Evolutionary conservation across 345 rosid genomes (phyloP), one percentile per base, ranked within the genome.

Genomic region (Clarkia xantiana): DNA sequence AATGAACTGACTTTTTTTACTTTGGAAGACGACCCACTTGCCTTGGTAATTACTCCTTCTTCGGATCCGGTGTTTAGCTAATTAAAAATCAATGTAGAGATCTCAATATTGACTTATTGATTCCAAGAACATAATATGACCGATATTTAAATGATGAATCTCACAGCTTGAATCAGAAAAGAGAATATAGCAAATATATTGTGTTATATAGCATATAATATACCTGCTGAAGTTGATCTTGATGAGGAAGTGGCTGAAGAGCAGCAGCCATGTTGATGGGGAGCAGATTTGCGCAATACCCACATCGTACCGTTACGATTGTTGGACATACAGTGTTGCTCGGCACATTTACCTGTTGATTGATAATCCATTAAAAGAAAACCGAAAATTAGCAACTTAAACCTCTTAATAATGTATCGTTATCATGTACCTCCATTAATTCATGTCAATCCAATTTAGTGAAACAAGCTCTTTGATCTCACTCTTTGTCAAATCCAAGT

Each of bases 241-340:
- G 93, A 56, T 47, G 58, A 51, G 86, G 81, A 66, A 54, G 14
- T 47, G 80, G 48, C 56, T 77, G 89, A 62, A 73, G 68, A 38
- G 84, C 71, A 68, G 62, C 77, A 51, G 76, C 96, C 82, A 78
- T 78, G 77, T 71, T 81, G 44, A 91, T 87, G 38, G 89, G 73
- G 41, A 91, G 80, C 72, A 86, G 54, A 76, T 84, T 91, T 54
- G 85, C 74, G 56, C 98, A 91, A 55, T 86, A 82, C 59, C 98
- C 98, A 60, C 98, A 91, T 70, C 96, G 74, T 16, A 91, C 96
- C 10, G 98, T 91, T 68, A 84, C 96, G 29, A 78, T 62, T 57
- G 71, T 78, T 7, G 36, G 36, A 72, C 55, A 69, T 76, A 81
- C 36, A 57, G 70, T 84, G 67, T 69, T 75, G 64, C 75, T 56